Base-by-base conservation (phyloP, 805 yeast genomes). In the Allodekkera sacchari region DNA sequence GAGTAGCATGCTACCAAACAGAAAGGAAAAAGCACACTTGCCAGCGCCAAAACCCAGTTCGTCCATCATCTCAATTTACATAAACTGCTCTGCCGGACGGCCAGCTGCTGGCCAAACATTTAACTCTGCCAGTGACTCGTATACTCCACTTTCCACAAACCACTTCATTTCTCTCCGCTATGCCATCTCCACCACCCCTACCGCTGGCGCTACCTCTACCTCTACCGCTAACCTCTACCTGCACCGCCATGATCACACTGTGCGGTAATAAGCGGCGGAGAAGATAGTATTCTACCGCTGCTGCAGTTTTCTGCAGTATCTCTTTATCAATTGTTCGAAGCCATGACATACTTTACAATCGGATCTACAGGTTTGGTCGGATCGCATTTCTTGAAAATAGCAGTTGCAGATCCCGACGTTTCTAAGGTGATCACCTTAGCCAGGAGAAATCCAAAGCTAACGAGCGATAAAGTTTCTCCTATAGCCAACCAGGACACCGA, bases 331-430 rank as follows among this genome's bases (percentile, higher is more conserved):
- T 21, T 9, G 9, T 21, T 21, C 9, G n/a, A 11, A 22, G 27
- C 7, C 6, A 36, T 37, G 39, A 38, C 48, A 14, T 30, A 30
- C 32, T 56, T 69, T 27, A 46, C 67, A 11, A 53, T 83, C 27
- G 95, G 95, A 2, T 68, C 87, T 18, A 84, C 95, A 1, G 95
- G 95, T 3, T 57, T 83, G 14, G 77, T 80, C 34, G 96, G 95
- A 7, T 44, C 63, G 16, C 64, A 60, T 16, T 66, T 83, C 37
- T 49, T 83, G 33, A 66, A 62, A 33, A 54, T 54, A 17, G 71
- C 72, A 5, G 53, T 55, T 23, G 38, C 47, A 7, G 53, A 69
- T 3, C 36, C 57, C 1, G 44, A 54, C 3, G 61, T 68, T 24
- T 33, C 53, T 2, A 55, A 61, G 14, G 50, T 79, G 5, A 55